Percentiles rank a stretch among this genome's conserved stretches.
Conservation (phyloP, 441 rosid genomes). For the Adansonia grandidieri region DNA sequence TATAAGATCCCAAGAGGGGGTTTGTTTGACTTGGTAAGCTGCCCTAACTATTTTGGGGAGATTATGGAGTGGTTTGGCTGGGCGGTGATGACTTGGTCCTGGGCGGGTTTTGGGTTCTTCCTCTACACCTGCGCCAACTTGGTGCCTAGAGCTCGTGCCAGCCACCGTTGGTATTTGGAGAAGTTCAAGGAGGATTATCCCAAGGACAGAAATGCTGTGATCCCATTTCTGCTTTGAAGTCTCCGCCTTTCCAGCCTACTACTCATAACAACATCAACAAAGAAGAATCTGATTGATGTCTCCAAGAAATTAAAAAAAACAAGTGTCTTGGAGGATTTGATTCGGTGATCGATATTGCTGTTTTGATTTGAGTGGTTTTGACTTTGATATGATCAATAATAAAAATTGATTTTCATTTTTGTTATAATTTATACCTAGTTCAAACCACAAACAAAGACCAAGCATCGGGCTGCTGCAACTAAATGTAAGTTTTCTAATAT, state of each 20-base stretch:
- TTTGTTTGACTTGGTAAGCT: constrained; percentile 70
- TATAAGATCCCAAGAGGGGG: constrained; percentile 66
- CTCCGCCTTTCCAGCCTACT: background rate
- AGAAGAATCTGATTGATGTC: background rate
- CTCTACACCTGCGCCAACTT: constrained; percentile 71
- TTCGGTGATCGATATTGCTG: background rate
- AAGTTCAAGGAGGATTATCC: constrained; percentile 86
- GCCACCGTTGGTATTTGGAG: constrained; percentile 65
- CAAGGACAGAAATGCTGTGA: constrained; percentile 61
- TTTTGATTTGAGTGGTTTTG: background rate
- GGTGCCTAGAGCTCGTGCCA: constrained; percentile 73
- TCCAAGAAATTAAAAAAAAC: no score
- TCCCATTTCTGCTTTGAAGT: constrained; percentile 56
- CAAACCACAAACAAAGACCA: background rate
- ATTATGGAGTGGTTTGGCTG: constrained; percentile 87
- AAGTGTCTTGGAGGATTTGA: no score
- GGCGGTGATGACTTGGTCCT: constrained; percentile 86
- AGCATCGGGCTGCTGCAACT: background rate
- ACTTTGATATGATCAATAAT: background rate
- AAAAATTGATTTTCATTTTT: background rate
- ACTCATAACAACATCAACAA: no score
- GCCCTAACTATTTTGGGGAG: constrained; percentile 90
- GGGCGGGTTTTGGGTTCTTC: constrained; percentile 76
- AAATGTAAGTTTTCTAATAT: no score
- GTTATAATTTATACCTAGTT: background rate